Evolutionary conservation across 1,284 basidiomycete species (phyloP).

Genomic region (Porodaedalea pini): DNA sequence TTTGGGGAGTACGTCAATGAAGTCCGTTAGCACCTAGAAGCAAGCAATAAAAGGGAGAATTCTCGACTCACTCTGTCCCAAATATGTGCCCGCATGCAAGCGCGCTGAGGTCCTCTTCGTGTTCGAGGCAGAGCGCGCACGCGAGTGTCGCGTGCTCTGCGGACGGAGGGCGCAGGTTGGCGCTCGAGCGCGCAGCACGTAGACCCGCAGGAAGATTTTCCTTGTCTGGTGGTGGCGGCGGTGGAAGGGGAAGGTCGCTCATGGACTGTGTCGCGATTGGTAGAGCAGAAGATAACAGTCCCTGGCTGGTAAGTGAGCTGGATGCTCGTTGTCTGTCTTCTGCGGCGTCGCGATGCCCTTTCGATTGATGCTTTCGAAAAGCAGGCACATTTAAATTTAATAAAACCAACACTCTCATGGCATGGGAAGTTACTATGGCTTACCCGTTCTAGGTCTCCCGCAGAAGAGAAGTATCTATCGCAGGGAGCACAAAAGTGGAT

Average conservation of each 20-base stretch:
- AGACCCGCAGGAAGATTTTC: background rate
- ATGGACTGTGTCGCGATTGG: background rate
- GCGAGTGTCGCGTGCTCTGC: background rate
- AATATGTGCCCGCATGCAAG: slow-evolving; percentile 14
- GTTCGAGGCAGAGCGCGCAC: slow-evolving; percentile 11
- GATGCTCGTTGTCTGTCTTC: no score
- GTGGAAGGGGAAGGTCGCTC: background rate
- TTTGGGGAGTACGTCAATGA: background rate
- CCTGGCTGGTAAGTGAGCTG: no score
- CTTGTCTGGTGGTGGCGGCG: background rate
- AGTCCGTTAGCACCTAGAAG: background rate
- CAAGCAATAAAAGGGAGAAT: background rate
- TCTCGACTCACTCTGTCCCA: background rate
- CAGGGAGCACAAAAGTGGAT: slow-evolving; percentile 1
- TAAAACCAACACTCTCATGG: background rate
- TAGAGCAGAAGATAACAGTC: background rate
- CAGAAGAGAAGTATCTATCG: slow-evolving; percentile 6
- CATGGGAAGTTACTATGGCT: background rate
- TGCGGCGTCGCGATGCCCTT: background rate
- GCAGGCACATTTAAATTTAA: background rate
- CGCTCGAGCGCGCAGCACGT: background rate
- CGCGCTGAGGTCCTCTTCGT: slow-evolving; percentile 6
- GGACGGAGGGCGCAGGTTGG: background rate
- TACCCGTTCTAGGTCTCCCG: background rate
- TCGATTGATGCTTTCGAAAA: background rate